Percentiles rank a stretch among this genome's conserved stretches.
These are phyloP conservation scores for Pleurotus eryngii DNA, from an alignment of 768 basidiomycete genomes.

Conservation along the genomic window DNA sequence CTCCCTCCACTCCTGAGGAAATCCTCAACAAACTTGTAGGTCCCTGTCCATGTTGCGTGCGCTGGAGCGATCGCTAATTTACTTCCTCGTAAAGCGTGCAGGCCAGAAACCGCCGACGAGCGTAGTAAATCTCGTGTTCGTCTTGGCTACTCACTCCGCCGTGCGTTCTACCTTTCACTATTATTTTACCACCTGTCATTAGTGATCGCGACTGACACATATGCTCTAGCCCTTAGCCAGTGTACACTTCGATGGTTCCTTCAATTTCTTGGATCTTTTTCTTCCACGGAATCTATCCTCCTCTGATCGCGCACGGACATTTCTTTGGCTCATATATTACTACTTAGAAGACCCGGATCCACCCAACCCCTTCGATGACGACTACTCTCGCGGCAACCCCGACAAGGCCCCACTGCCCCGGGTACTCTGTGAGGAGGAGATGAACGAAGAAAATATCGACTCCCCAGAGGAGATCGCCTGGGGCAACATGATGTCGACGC, in stretches of 20 bases:
- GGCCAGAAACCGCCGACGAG: conserved; percentile 64
- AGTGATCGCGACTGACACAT: not conserved
- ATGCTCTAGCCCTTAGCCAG: conserved; percentile 48
- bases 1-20: conserved; percentile 54
- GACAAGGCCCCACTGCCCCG: conserved; percentile 65
- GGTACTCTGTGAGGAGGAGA: conserved; percentile 51
- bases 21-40: conserved; percentile 53
- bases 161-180: conserved; percentile 28
- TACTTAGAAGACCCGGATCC: conserved; percentile 67
- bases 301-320: conserved; percentile 66
- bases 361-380: conserved; percentile 76
- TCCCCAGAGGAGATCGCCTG: conserved; percentile 73
- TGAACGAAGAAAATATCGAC: conserved; percentile 71
- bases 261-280: conserved; percentile 84
- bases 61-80: not conserved
- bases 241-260: conserved; percentile 69
- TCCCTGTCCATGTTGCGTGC: conserved; percentile 9
- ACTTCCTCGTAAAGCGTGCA: conserved; percentile 30
- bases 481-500: conserved; percentile 70
- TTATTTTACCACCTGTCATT: not conserved
- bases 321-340: conserved; percentile 81
- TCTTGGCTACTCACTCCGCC: conserved; percentile 57
- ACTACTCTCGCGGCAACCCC: conserved; percentile 50
- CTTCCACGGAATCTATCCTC: conserved; percentile 68
- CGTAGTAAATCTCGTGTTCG: conserved; percentile 67